Conservation (phyloP, 305 asterid species). For the Stenogyne calaminthoides region DNA sequence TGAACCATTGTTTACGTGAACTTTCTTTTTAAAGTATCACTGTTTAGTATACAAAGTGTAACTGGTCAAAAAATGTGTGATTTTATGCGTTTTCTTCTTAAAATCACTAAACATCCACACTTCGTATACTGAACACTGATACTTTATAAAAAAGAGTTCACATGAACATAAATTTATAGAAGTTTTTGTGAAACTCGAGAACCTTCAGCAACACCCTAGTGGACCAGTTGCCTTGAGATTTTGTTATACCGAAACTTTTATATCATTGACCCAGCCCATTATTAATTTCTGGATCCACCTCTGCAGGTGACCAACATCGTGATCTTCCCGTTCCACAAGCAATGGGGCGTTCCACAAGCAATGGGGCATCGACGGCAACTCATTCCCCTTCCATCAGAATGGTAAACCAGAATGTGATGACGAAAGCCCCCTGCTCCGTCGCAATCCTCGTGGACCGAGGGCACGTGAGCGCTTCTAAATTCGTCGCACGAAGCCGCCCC, state of each 20-base stretch:
- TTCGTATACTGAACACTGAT: too few relatives aligned
- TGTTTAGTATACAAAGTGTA: too few relatives aligned
- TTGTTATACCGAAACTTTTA: not conserved
- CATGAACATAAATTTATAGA: too few relatives aligned
- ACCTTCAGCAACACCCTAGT: too few relatives aligned
- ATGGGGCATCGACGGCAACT: constrained; percentile 51
- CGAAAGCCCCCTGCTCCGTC: constrained; percentile 65
- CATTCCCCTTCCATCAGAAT: constrained; percentile 39
- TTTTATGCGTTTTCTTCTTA: too few relatives aligned
- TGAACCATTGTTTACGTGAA: too few relatives aligned
- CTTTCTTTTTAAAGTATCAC: too few relatives aligned
- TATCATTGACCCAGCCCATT: not conserved
- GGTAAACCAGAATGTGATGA: constrained; percentile 57
- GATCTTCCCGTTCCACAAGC: constrained; percentile 68
- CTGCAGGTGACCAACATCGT: constrained; percentile 39
- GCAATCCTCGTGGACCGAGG: constrained; percentile 69
- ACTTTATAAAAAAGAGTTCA: too few relatives aligned
- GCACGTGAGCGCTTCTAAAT: not conserved
- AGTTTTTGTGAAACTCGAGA: too few relatives aligned
- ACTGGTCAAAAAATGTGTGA: too few relatives aligned
- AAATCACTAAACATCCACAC: too few relatives aligned
- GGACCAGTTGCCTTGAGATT: not conserved
- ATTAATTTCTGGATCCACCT: not conserved
- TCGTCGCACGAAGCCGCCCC: not conserved
- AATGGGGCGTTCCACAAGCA: too few relatives aligned